Evolutionary conservation across 768 basidiomycete genomes (phyloP).

Genomic region (Tricholoma bakamatsutake): DNA sequence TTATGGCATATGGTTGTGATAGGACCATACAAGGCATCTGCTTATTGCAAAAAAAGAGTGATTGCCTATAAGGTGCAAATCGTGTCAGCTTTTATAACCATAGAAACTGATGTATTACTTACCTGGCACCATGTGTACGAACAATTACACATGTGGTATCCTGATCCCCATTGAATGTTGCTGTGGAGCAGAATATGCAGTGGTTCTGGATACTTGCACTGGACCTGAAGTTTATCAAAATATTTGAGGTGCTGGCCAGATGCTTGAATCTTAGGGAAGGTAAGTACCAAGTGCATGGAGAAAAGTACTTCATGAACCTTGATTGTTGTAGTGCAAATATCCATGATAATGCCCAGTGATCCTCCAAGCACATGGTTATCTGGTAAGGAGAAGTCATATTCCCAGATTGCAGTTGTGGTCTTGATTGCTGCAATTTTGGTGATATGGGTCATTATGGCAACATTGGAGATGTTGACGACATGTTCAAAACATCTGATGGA

Average conservation of each 20-base stretch:
- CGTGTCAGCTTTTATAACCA: not conserved
- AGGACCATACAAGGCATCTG: slow-evolving; percentile 7
- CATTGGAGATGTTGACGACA: slow-evolving; percentile 20
- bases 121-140: slow-evolving; percentile 3
- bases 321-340: slow-evolving; percentile 22
- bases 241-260: slow-evolving; percentile 18
- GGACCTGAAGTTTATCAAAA: slow-evolving; percentile 16
- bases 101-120: slow-evolving; percentile 7
- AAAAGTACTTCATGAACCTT: slow-evolving; percentile 17
- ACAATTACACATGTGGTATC: slow-evolving; percentile 3
- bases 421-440: slow-evolving; percentile 22
- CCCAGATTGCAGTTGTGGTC: slow-evolving; percentile 26
- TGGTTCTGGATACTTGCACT: slow-evolving; percentile 10
- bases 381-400: slow-evolving; percentile 20
- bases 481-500: slow-evolving; percentile 22
- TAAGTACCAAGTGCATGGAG: not conserved
- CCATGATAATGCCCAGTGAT: slow-evolving; percentile 25
- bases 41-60: slow-evolving; percentile 7
- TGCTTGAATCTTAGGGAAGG: slow-evolving; percentile 12
- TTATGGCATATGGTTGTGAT: slow-evolving; percentile 7
- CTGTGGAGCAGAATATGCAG: slow-evolving; percentile 20
- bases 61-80: slow-evolving; percentile 12
- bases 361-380: slow-evolving; percentile 20
- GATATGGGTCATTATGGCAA: slow-evolving; percentile 21
- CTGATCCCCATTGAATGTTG: slow-evolving; percentile 11